Evolutionary conservation across 371 early-diverging fungal genomes (phyloP).

Genomic region (Cokeromyces recurvatus): DNA sequence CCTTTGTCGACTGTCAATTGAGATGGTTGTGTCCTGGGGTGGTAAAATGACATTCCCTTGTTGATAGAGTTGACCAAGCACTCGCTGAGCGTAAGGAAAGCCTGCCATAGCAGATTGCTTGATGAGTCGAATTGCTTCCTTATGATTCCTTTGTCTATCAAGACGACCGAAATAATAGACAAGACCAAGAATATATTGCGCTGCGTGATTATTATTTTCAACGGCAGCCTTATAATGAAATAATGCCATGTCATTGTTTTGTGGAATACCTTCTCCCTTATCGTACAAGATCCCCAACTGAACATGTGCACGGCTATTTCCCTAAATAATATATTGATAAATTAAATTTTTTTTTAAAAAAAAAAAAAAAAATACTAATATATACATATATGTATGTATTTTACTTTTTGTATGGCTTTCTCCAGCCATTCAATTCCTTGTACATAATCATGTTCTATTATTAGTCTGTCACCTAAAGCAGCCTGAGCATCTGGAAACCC

Average conservation of each 20-base stretch:
- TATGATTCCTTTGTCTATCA: conserved; percentile 24
- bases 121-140: conserved; percentile 34
- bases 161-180: conserved; percentile 33
- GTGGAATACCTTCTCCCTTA: conserved; percentile 30
- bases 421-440: conserved; percentile 41
- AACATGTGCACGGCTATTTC: conserved; percentile 35
- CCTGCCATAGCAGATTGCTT: conserved; percentile 33
- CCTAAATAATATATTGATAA: conserved; percentile 18
- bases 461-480: conserved; percentile 36
- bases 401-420: conserved; percentile 35
- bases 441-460: conserved; percentile 21
- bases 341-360: no score
- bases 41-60: conserved; percentile 3
- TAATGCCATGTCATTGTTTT: conserved; percentile 25
- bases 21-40: background rate
- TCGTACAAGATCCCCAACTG: conserved; percentile 42
- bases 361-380: background rate
- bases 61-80: conserved; percentile 42
- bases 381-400: background rate
- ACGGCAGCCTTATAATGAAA: conserved; percentile 38
- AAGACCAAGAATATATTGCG: conserved; percentile 39
- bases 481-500: conserved; percentile 44
- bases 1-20: conserved; percentile 21
- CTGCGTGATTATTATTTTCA: conserved; percentile 26
- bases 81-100: conserved; percentile 38